Conservation (phyloP, 1,284 basidiomycete species). For the Calocybe gambosa region DNA sequence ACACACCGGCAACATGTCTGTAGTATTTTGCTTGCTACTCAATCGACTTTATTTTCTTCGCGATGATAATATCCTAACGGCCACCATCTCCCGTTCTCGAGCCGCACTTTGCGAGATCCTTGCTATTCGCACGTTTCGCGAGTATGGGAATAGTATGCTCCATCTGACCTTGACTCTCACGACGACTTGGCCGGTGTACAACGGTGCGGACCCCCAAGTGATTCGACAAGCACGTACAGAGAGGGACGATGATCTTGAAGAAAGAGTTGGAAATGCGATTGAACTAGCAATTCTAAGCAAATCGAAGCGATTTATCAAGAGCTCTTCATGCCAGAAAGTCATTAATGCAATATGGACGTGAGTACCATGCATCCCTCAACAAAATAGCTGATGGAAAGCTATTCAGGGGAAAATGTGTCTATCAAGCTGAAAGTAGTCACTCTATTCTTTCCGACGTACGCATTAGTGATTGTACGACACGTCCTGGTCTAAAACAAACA, state of each 20-base stretch:
- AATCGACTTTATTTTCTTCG: constrained; percentile 84
- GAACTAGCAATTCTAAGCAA: constrained; percentile 87
- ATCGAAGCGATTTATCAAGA: constrained; percentile 84
- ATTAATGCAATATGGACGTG: constrained; percentile 78
- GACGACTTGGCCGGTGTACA: constrained; percentile 84
- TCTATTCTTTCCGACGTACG: constrained; percentile 82
- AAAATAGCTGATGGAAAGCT: background rate
- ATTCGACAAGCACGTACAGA: constrained; percentile 63
- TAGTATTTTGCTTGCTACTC: constrained; percentile 86
- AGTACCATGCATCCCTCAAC: constrained; percentile 17
- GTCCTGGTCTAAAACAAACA: background rate
- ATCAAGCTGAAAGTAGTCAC: constrained; percentile 81
- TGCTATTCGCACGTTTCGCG: constrained; percentile 75
- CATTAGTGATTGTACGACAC: constrained; percentile 1
- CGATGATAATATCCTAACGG: constrained; percentile 61
- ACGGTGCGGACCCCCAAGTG: constrained; percentile 67
- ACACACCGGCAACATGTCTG: constrained; percentile 58
- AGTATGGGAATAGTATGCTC: constrained; percentile 71
- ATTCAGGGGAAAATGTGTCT: constrained; percentile 78
- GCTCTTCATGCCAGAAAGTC: constrained; percentile 80
- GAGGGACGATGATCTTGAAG: constrained; percentile 68
- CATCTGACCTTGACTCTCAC: constrained; percentile 77
- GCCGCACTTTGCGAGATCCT: constrained; percentile 86
- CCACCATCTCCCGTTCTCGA: constrained; percentile 67
- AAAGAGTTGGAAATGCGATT: constrained; percentile 81